Evolutionary conservation across 2,329 filamentous ascomycete genomes (phyloP), one percentile per base, ranked within the genome.

Genomic region (Claviceps humidiphila): DNA sequence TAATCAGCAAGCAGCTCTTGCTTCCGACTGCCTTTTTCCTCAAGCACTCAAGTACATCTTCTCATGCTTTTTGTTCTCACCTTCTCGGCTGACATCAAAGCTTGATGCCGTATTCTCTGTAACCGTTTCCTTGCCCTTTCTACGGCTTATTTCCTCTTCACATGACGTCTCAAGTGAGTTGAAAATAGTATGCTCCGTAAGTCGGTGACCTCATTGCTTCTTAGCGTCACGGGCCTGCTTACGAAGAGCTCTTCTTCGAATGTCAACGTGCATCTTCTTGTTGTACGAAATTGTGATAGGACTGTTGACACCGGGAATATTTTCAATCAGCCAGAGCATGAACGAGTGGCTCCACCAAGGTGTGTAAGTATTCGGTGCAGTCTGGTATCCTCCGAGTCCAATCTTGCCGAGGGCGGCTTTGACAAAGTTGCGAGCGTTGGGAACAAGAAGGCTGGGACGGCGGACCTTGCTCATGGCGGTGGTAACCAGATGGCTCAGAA

Each of bases 391-490:
- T 55, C 88, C 87, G 52, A 79, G 80, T 47, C 91, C 91, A 61
- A 98, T 78, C 75, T 93, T 95, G 57, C 77, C 72, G 54, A 98
- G 73, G 0, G 85, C 81, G 6, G 87, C 74, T 61, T 78, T 80
- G 53, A 98, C 93, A 66, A 97, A 97, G 51, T 77, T 73, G 66
- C 84, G 85, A 14, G 91, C 86, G 54, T 77, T 89, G 9, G 93
- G 93, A 46, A 97, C 85, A 53, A 89, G 73, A 46, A 83, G 69
- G 57, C 80, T 91, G 0, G 89, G 74, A 53, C 84, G 85, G 61
- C 88, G 85, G 61, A 98, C 82, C 77, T 98, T 98, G 71, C 86
- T 91, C 93, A 98, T 98, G 63, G 91, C 89, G 1, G 88, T 91
- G 4, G 89, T 95, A 62, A 98, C 87, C 47, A 98, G 81, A 68